Evolutionary conservation across 306 rosid genomes (phyloP), one percentile per base, ranked within the genome.

Genomic region (Citrullus colocynthis): DNA sequence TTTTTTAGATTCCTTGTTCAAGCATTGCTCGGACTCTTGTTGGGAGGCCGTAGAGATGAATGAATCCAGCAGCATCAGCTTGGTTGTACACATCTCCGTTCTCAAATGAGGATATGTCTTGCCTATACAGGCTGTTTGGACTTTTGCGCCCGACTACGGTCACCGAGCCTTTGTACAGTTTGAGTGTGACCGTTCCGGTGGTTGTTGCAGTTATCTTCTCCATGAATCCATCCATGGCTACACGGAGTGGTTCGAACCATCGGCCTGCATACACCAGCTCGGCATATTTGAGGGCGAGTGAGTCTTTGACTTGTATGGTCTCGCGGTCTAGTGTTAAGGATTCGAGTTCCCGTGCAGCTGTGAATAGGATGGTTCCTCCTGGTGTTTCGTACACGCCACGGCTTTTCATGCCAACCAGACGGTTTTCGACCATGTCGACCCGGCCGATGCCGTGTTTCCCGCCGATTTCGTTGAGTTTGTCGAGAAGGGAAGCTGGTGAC

Each of bases 351-450:
- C 81, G 89, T 37, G 83, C 96, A 30, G 97, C 98, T 5, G 89
- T 17, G 15, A 87, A 95, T 5, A 95, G 94, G 80, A 95, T 90
- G 75, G 98, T 95, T 45, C 98, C 98, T 5, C 97, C 98, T 0
- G 98, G 98, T 81, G 98, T 95, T 88, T 95, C 98, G 44, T 92
- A 92, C 30, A 95, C 93, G 42, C 97, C 98, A 0, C 98, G 96
- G 71, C 96, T 95, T 85, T 95, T 95, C 98, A 95, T 95, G 4
- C 97, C 98, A 0, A 95, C 98, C 0, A 95, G 92, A 58, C 98
- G 91, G 79, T 92, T 92, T 81, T 95, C 98, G 72, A 95, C 97
- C 97, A 95, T 84, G 96, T 95, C 98, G 0, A 95, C 82, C 7
- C 98, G 86, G 48, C 98, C 98, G 21, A 95, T 83, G 71, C 97